A percentile compares a stretch with the other conserved stretches of the same genome.
phyloP scores from a whole-genome alignment of 805 yeast species.

The Yarrowia sp. region DNA sequence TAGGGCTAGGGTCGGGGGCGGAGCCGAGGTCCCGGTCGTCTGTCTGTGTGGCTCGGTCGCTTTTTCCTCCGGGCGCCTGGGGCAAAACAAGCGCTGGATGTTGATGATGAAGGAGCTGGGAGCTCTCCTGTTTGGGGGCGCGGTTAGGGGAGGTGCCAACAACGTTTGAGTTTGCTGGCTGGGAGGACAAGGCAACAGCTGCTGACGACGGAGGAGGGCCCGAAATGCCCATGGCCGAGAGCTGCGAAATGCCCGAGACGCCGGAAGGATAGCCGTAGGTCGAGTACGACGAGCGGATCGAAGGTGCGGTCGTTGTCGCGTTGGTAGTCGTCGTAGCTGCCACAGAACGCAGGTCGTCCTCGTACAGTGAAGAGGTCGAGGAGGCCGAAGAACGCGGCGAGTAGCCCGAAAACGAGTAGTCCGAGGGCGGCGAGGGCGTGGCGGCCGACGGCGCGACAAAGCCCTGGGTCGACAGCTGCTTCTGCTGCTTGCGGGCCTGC shows the following conservation, averaged over 20 bases:
- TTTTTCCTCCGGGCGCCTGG: neutral
- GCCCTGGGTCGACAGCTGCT: neutral
- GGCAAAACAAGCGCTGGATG: constrained; percentile 7
- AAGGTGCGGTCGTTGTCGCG: constrained; percentile 18
- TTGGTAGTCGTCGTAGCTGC: constrained; percentile 10
- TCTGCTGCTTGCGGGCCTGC: constrained; percentile 16
- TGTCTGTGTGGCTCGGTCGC: constrained; percentile 13
- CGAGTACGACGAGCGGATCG: constrained; percentile 19
- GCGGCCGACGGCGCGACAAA: neutral
- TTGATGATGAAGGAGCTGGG: constrained; percentile 6
- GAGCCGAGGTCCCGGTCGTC: neutral
- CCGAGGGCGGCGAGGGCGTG: constrained; percentile 6
- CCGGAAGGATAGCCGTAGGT: neutral
- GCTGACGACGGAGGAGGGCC: too few species aligned
- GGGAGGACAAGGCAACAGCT: constrained; percentile 11
- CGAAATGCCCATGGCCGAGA: neutral
- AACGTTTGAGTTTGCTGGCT: constrained; percentile 1
- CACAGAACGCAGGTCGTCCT: constrained; percentile 18
- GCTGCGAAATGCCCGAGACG: neutral
- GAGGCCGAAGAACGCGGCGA: neutral
- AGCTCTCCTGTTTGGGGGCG: constrained; percentile 19
- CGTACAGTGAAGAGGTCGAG: constrained; percentile 7
- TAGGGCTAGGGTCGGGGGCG: neutral
- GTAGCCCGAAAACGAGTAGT: neutral
- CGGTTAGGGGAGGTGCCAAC: constrained; percentile 18